Evolutionary conservation across 768 basidiomycete genomes (phyloP).

Genomic region (Panaeolus papilionaceus): DNA sequence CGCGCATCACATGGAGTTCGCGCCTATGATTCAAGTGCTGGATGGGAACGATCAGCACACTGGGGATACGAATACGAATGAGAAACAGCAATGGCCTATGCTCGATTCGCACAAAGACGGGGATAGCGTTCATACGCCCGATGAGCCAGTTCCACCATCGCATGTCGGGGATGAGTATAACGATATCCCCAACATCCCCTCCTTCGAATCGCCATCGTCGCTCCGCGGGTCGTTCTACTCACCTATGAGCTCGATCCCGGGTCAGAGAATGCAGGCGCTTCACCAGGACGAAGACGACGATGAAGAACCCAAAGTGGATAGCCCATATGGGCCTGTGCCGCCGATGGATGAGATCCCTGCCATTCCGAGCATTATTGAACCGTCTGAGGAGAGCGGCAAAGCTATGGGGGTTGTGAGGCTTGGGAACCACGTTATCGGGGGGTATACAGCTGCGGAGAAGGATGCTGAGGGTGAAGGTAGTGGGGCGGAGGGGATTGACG

Average conservation of each 20-base stretch:
- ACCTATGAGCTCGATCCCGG: neutral
- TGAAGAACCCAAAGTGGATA: neutral
- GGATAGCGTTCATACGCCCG: neutral
- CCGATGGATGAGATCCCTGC: conserved; percentile 2
- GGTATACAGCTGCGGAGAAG: neutral
- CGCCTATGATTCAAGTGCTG: neutral
- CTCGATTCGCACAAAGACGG: neutral
- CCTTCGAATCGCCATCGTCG: neutral
- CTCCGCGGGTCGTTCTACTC: conserved; percentile 5
- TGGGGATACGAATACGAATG: neutral
- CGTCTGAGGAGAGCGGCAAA: neutral
- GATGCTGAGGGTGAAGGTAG: neutral
- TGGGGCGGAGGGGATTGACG: neutral
- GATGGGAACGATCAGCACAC: neutral
- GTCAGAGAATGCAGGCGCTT: neutral
- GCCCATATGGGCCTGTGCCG: neutral
- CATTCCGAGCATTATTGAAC: neutral
- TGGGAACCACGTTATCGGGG: neutral
- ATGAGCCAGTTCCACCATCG: neutral
- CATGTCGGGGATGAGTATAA: neutral
- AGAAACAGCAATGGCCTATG: neutral
- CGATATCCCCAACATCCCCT: conserved; percentile 3
- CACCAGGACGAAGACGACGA: neutral
- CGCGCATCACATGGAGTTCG: neutral
- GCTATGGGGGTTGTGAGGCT: neutral